Percentiles rank a stretch among this genome's conserved stretches.
phyloP scores from a whole-genome alignment of 202 grass and related monocot genomes.

The Hordeum pubiflorum region DNA sequence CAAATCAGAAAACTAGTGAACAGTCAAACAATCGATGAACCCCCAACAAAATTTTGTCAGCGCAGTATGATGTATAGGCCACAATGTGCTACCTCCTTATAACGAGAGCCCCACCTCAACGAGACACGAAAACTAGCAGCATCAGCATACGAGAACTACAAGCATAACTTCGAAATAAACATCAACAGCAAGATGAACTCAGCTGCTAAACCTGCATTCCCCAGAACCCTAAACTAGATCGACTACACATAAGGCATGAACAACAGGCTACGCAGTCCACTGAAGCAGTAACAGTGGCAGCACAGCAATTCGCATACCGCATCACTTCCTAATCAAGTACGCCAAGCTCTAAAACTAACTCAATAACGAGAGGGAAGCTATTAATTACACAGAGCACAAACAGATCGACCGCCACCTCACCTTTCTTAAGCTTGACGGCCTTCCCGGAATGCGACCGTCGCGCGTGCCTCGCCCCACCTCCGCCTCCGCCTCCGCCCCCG shows the following conservation, averaged over 20 bases:
- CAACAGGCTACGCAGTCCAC: not conserved
- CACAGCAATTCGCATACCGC: not conserved
- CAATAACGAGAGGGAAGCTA: not conserved
- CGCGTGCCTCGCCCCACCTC: slow-evolving; percentile 39
- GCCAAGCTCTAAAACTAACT: not conserved
- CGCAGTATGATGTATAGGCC: not conserved
- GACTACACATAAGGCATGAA: not conserved
- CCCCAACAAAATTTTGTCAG: not conserved
- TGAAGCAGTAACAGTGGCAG: not conserved
- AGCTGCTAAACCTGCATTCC: slow-evolving; percentile 13
- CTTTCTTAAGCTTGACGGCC: slow-evolving; percentile 88
- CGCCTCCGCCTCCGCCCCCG: slow-evolving; percentile 10
- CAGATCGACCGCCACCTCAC: slow-evolving; percentile 35
- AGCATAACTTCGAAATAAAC: not conserved
- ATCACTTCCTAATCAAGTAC: slow-evolving; percentile 8
- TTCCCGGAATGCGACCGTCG: slow-evolving; percentile 84
- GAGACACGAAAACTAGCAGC: not conserved
- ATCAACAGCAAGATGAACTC: not conserved
- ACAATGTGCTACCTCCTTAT: not conserved
- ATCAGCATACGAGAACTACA: not conserved
- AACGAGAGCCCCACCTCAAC: not conserved
- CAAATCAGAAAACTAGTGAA: not conserved
- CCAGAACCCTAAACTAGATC: not conserved
- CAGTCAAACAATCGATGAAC: not conserved
- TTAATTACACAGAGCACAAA: not conserved